Conservation (phyloP, 2,329 filamentous ascomycete species). For the Stemphylium lycopersici region DNA sequence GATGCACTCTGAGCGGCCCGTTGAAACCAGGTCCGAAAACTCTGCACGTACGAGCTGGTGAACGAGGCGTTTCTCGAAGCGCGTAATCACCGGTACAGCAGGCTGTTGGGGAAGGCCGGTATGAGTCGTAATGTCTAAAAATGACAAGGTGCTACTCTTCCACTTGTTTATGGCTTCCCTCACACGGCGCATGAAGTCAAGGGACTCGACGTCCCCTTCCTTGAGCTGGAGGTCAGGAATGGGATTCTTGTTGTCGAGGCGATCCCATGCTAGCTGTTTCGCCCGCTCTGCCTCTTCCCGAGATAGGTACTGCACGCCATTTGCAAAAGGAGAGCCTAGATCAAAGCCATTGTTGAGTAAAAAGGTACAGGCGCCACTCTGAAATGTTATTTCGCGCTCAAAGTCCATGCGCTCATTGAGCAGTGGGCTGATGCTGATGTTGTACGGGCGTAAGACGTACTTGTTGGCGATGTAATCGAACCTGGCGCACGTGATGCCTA, state of each 20-base stretch:
- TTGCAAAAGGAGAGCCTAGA: slow-evolving; percentile 61
- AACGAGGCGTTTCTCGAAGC: slow-evolving; percentile 68
- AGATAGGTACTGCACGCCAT: slow-evolving; percentile 68
- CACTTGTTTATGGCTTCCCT: slow-evolving; percentile 56
- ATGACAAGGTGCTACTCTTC: slow-evolving; percentile 37
- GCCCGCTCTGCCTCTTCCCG: slow-evolving; percentile 61
- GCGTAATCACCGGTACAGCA: slow-evolving; percentile 27
- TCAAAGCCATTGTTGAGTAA: slow-evolving; percentile 64
- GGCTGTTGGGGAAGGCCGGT: slow-evolving; percentile 33
- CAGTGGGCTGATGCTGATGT: slow-evolving; percentile 66
- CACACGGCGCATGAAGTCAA: slow-evolving; percentile 58
- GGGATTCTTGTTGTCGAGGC: slow-evolving; percentile 47
- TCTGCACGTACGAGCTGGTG: slow-evolving; percentile 70
- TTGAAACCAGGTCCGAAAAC: slow-evolving; percentile 56
- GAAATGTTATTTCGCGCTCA: slow-evolving; percentile 65
- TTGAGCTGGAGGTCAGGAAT: slow-evolving; percentile 57
- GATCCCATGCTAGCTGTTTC: slow-evolving; percentile 52
- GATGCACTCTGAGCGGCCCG: slow-evolving; percentile 52
- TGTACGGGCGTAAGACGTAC: slow-evolving; percentile 68
- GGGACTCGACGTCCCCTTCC: slow-evolving; percentile 58
- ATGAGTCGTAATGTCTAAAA: slow-evolving; percentile 38
- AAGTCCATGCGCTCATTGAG: slow-evolving; percentile 61
- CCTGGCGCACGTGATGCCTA: slow-evolving; percentile 69
- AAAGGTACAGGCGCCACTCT: slow-evolving; percentile 67
- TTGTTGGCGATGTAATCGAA: slow-evolving; percentile 56